A percentile compares a stretch with the other conserved stretches of the same genome.
phyloP scores from a whole-genome alignment of 192 early-diverging fungal genomes.

The Entrophospora sp. region DNA sequence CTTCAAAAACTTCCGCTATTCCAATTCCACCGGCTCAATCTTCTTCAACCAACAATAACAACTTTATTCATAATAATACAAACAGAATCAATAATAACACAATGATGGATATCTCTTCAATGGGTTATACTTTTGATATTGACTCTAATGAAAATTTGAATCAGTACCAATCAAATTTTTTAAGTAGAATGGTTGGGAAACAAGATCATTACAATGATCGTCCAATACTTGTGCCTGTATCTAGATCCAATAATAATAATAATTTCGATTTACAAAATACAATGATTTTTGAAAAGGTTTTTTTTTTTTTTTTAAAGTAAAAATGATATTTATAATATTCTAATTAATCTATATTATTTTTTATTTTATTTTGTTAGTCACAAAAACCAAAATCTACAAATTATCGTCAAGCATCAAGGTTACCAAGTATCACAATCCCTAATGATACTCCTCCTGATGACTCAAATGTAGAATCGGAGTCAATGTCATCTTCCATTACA shows the following conservation, averaged over 20 bases:
- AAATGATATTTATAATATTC: too few relatives aligned
- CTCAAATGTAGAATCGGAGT: slow-evolving; percentile 10
- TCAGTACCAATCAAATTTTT: neutral
- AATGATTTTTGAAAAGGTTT: too few relatives aligned
- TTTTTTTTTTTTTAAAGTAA: too few relatives aligned
- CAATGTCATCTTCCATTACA: slow-evolving; percentile 5
- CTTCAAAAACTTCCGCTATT: slow-evolving; percentile 10
- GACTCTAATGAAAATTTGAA: too few relatives aligned
- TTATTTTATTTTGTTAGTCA: neutral
- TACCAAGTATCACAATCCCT: slow-evolving; percentile 16
- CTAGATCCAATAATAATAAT: too few relatives aligned
- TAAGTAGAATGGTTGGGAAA: neutral
- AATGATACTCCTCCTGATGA: slow-evolving; percentile 7
- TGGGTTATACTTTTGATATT: neutral
- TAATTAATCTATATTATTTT: too few relatives aligned
- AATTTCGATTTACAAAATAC: too few relatives aligned
- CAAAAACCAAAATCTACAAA: neutral
- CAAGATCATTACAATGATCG: neutral
- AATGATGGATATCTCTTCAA: neutral
- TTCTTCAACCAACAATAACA: neutral
- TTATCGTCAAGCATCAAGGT: neutral
- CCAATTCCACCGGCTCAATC: slow-evolving; percentile 3
- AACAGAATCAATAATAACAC: neutral
- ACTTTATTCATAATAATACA: neutral
- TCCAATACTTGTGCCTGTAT: too few relatives aligned